Base-by-base conservation (phyloP, 2,329 filamentous ascomycete species). In the Salinomyces thailandicus region DNA sequence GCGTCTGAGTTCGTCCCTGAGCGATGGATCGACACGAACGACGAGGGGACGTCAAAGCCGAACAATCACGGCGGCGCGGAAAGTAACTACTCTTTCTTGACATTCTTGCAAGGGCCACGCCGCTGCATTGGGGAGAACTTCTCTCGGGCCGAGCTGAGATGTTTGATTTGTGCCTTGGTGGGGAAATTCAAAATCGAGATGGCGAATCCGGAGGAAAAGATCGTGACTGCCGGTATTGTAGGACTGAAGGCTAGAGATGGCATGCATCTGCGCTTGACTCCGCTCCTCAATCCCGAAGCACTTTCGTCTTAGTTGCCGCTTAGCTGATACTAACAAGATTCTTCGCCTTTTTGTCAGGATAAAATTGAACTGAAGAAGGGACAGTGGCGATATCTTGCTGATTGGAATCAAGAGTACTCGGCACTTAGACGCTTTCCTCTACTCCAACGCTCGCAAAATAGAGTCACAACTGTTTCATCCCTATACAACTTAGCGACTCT, bases 1-100 rank as follows among this genome's bases (percentile, higher is more conserved):
- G 55, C 64, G 3, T 55, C 58, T 12, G 39, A 54, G 0, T 68
- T 68, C 48, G 44, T 52, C 1, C 66, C 66, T 0, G 62, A 66
- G 15, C 57, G 66, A 17, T 68, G 66, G 66, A 62, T 69, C 37
- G 7, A 7, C 20, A 60, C 66, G 37, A 42, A 36, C 18, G 45
- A 48, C 33, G 66, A 64, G 14, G 63, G 60, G 46, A 51, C 51
- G 12, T n/a, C n/a, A n/a, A n/a, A n/a, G n/a, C n/a, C n/a, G n/a
- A n/a, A n/a, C n/a, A n/a, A n/a, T n/a, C n/a, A n/a, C n/a, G 63
- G 54, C 16, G 55, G 55, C 9, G 46, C 46, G 1, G 49, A 53
- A 4, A 63, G 60, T 40, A 62, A 63, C 37, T 65, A 58, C 33
- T 47, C 53, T 8, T 59, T 61, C 36, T 30, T 66, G 33, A 66